These are phyloP conservation scores for Pestalotiopsis sp. DNA, from an alignment of 2,329 filamentous ascomycete species.

Conservation along the genomic window DNA sequence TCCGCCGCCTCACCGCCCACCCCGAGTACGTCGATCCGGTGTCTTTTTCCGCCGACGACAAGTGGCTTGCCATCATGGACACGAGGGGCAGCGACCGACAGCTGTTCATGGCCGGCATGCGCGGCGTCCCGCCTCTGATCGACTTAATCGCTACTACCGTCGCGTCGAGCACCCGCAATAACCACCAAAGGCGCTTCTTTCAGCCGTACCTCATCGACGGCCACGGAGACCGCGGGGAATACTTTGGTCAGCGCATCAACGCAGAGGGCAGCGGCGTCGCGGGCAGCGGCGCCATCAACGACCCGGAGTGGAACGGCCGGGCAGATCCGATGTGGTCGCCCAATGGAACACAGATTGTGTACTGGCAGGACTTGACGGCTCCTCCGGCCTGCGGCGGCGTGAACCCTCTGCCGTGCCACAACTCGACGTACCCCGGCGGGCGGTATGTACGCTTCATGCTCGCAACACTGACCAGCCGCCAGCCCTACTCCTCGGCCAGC, in stretches of 20 bases:
- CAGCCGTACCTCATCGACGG: constrained; percentile 45
- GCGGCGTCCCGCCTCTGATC: constrained; percentile 42
- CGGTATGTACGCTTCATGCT: constrained; percentile 44
- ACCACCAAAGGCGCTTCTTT: constrained; percentile 40
- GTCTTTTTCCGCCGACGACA: constrained; percentile 42
- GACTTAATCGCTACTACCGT: constrained; percentile 35
- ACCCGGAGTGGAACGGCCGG: constrained; percentile 49
- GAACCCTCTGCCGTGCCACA: constrained; percentile 44
- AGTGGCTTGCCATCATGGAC: constrained; percentile 46
- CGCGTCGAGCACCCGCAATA: neutral
- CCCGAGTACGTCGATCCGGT: constrained; percentile 47
- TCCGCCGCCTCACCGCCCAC: constrained; percentile 44
- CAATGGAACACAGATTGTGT: constrained; percentile 45
- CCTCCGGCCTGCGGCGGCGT: constrained; percentile 45
- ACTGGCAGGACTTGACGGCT: constrained; percentile 40
- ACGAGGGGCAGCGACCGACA: constrained; percentile 42
- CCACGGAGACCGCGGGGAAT: constrained; percentile 45
- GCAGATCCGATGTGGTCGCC: constrained; percentile 45
- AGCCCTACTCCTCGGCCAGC: constrained; percentile 21
- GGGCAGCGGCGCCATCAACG: constrained; percentile 37
- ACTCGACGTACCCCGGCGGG: constrained; percentile 40
- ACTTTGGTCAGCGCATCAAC: constrained; percentile 47
- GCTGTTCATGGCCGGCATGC: constrained; percentile 43
- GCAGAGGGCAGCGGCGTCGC: constrained; percentile 30
- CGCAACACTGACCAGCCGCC: constrained; percentile 36